Percentiles rank a stretch among this genome's conserved stretches.
These are phyloP conservation scores for Pseudogymnoascus sp. DNA, from an alignment of 2,329 filamentous ascomycete species.

Conservation along the genomic window DNA sequence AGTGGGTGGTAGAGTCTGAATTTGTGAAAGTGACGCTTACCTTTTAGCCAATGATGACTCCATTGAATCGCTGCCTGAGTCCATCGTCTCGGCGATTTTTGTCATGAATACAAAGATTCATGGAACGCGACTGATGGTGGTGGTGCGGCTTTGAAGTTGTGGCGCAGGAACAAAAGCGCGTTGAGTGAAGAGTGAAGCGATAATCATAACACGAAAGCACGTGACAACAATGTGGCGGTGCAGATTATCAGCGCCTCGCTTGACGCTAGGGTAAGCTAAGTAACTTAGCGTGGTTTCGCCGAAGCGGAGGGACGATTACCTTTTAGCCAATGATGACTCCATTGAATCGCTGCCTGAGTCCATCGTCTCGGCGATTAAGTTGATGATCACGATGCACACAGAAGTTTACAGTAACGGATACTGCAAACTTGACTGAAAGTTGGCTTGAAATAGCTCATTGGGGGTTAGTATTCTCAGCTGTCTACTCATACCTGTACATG, in stretches of 20 bases:
- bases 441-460: background rate
- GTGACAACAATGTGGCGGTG: background rate
- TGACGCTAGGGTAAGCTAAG: background rate
- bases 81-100: constrained; percentile 1
- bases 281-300: too few species aligned
- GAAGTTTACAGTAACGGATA: background rate
- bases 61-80: background rate
- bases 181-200: background rate
- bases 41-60: background rate
- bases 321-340: too few species aligned
- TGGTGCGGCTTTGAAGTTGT: constrained; percentile 2
- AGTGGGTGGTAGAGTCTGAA: background rate
- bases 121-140: background rate
- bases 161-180: background rate
- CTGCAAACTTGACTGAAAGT: background rate
- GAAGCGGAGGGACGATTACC: too few species aligned
- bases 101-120: background rate
- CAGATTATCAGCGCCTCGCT: background rate
- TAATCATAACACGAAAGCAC: background rate
- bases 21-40: background rate
- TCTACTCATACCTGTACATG: background rate
- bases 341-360: background rate
- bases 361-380: too few species aligned
- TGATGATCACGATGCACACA: constrained; percentile 3
- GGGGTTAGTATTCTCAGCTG: background rate